Evolutionary conservation across 108 stramenopile species (phyloP).

Genomic region (Fragilaria radians): DNA sequence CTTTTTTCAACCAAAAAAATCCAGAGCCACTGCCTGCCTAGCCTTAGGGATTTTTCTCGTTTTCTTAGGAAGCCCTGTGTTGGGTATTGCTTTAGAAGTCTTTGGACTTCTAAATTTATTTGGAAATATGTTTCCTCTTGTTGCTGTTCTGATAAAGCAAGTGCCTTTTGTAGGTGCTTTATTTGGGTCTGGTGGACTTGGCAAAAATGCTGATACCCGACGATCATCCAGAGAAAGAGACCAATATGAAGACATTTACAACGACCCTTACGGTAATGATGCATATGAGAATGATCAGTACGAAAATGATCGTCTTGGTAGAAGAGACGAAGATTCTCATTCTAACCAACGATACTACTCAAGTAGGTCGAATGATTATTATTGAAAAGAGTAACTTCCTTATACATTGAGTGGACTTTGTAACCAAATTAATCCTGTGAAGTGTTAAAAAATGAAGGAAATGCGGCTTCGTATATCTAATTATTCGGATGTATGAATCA

Average conservation of each 20-base stretch:
- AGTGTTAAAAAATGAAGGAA: no score
- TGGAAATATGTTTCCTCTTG: slow-evolving; percentile 88
- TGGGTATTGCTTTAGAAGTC: slow-evolving; percentile 84
- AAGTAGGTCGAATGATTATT: neutral
- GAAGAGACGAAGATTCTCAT: slow-evolving; percentile 9
- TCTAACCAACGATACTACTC: neutral
- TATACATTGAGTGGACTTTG: no score
- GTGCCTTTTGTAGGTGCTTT: slow-evolving; percentile 71
- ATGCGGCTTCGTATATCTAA: no score
- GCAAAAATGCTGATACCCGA: neutral
- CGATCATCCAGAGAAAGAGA: neutral
- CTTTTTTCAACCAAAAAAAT: slow-evolving; percentile 83
- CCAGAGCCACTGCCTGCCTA: slow-evolving; percentile 79
- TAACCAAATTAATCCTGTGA: no score
- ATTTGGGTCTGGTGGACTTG: slow-evolving; percentile 8
- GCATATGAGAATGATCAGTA: slow-evolving; percentile 3
- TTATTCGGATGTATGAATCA: no score
- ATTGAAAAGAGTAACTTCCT: no score
- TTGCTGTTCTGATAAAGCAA: slow-evolving; percentile 53
- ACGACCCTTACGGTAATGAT: slow-evolving; percentile 7
- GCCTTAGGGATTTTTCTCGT: slow-evolving; percentile 75
- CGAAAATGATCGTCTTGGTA: slow-evolving; percentile 7
- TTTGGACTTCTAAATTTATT: slow-evolving; percentile 93
- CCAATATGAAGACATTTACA: slow-evolving; percentile 17
- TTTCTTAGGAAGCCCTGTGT: slow-evolving; percentile 77